A percentile compares a stretch with the other conserved stretches of the same genome.
phyloP scores from a whole-genome alignment of 352 stramenopile species.

The Globisporangium acanthophoron region DNA sequence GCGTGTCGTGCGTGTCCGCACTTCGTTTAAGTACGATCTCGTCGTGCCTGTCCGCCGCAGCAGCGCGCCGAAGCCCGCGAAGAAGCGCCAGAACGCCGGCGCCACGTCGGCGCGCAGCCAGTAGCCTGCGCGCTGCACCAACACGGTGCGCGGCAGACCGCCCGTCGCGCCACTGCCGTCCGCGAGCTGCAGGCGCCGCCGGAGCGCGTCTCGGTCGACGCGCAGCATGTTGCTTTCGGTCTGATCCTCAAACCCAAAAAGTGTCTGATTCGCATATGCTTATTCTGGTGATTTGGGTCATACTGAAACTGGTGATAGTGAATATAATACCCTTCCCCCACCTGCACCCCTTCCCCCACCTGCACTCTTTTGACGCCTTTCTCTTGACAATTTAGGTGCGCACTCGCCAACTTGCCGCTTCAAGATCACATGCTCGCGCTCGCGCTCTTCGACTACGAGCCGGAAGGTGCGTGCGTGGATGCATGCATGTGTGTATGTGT shows the following conservation, averaged over 20 bases:
- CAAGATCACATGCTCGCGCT: slow-evolving; percentile 28
- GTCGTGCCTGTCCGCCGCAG: slow-evolving; percentile 16
- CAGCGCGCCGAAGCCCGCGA: slow-evolving; percentile 22
- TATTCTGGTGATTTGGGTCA: too few relatives aligned
- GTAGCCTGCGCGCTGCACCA: slow-evolving; percentile 53
- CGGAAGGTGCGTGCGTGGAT: slow-evolving; percentile 31
- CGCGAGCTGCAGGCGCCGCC: slow-evolving; percentile 33
- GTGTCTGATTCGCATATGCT: neutral
- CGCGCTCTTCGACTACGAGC: slow-evolving; percentile 60
- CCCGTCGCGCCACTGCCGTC: slow-evolving; percentile 21
- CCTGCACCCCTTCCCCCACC: too few relatives aligned
- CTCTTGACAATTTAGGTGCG: neutral
- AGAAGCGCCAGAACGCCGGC: slow-evolving; percentile 61
- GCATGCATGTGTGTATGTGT: neutral
- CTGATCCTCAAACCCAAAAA: neutral
- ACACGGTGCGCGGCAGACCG: slow-evolving; percentile 47
- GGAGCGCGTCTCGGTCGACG: slow-evolving; percentile 59
- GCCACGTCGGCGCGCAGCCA: slow-evolving; percentile 61
- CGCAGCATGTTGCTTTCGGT: slow-evolving; percentile 16
- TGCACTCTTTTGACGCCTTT: neutral
- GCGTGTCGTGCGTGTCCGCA: slow-evolving; percentile 9
- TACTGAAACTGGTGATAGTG: too few relatives aligned
- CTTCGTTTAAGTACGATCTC: too few relatives aligned
- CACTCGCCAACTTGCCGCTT: too few relatives aligned
- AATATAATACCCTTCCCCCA: too few relatives aligned